Base-by-base conservation (phyloP, 495 filamentous ascomycete species). In the Penicillium cataractarum region DNA sequence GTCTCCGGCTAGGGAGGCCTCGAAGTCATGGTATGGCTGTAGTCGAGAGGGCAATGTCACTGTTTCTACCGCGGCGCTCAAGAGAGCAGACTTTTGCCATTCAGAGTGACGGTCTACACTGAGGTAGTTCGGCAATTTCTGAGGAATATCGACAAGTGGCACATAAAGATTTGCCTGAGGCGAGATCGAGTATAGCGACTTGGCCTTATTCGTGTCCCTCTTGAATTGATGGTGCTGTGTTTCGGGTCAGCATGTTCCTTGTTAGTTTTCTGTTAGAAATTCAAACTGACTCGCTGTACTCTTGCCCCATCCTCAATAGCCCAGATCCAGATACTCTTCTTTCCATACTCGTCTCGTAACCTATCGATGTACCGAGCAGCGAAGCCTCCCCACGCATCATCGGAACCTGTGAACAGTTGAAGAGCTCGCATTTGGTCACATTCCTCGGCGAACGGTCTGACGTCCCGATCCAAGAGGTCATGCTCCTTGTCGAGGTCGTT, bases 361-460 rank as follows among this genome's bases (percentile, higher is more conserved):
- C 86, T 80, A 68, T 97, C 92, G 19, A 96, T 68, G 78, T 96
- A 97, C 68, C 80, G 81, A 4, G 87, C 79, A 10, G 89, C 83
- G 74, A 97, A 97, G 0, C 93, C 93, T 58, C 91, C 92, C 96
- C 95, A 99, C 2, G 91, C 93, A 82, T 97, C 92, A 71, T 97
- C 93, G 10, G 89, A 77, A 12, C 86, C 83, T 0, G 90, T 82
- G 53, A 97, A 83, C 22, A 98, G 68, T 68, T 98, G 93, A 31
- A 99, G 74, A 0, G 88, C 94, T 71, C 97, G 93, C 75, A 98
- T 80, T 60, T 91, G 87, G 72, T 99, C 95, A 61, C 93, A 95
- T 75, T 97, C 95, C 76, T 99, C 95, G 1, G 87, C 86, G 69
- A 97, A 96, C 0, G 85, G 84, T 58, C 96, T 83, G 31, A 98